Evolutionary conservation across 192 early-diverging fungal genomes (phyloP).

Genomic region (Coemansia sp.): DNA sequence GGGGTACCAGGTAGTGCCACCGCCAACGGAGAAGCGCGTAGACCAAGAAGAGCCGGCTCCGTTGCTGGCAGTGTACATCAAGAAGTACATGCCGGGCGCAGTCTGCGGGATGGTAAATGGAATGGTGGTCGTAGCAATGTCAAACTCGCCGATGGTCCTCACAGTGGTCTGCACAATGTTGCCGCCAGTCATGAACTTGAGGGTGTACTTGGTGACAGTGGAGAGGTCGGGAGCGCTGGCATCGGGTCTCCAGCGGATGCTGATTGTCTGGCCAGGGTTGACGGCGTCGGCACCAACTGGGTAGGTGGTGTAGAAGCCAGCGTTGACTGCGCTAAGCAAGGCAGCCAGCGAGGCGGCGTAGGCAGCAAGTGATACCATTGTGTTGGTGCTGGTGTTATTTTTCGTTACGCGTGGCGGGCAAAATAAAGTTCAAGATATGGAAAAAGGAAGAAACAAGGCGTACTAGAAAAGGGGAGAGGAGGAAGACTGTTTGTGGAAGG

Average conservation of each 20-base stretch:
- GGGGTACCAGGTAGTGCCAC: constrained; percentile 50
- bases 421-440: background rate
- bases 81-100: constrained; percentile 53
- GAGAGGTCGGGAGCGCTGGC: constrained; percentile 25
- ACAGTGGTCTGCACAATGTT: constrained; percentile 52
- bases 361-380: constrained; percentile 43
- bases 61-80: constrained; percentile 45
- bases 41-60: constrained; percentile 51
- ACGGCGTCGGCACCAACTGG: constrained; percentile 41
- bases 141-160: constrained; percentile 41
- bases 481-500: background rate
- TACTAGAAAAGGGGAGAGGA: background rate
- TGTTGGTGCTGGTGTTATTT: background rate
- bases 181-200: constrained; percentile 53
- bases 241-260: constrained; percentile 35
- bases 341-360: constrained; percentile 31
- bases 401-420: constrained; percentile 1
- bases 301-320: constrained; percentile 54
- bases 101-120: constrained; percentile 46
- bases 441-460: background rate
- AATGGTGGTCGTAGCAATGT: constrained; percentile 26
- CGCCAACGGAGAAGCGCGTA: constrained; percentile 49
- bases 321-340: constrained; percentile 34
- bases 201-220: constrained; percentile 32
- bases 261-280: constrained; percentile 42